Evolutionary conservation across 306 rosid genomes (phyloP).

Genomic region (Sicyos baderoa): DNA sequence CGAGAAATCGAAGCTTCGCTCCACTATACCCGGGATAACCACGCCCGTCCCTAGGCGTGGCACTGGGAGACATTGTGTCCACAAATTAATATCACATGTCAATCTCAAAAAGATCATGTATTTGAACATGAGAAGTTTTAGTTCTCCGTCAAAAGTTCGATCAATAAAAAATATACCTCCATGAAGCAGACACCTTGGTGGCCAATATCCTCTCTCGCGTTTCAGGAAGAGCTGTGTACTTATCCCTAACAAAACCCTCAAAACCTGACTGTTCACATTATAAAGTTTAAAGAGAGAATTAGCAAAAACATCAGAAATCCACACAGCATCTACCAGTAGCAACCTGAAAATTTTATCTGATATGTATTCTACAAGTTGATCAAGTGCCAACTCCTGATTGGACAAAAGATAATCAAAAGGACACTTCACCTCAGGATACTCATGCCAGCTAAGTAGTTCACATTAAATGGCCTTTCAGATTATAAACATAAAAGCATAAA

Average conservation of each 20-base stretch:
- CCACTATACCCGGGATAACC: too few species aligned
- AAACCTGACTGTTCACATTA: slow-evolving; percentile 76
- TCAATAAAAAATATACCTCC: slow-evolving; percentile 46
- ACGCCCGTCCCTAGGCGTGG: too few species aligned
- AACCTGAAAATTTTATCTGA: not conserved
- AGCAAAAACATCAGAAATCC: slow-evolving; percentile 18
- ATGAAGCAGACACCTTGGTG: slow-evolving; percentile 70
- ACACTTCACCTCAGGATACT: not conserved
- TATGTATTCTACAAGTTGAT: not conserved
- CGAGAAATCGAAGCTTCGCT: too few species aligned
- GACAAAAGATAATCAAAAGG: not conserved
- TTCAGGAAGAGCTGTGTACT: slow-evolving; percentile 82
- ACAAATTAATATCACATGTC: too few species aligned
- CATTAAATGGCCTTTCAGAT: not conserved
- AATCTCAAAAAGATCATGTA: too few species aligned
- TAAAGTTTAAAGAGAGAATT: slow-evolving; percentile 14
- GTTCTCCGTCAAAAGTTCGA: not conserved
- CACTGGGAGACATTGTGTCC: too few species aligned
- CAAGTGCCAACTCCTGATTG: not conserved
- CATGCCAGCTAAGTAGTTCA: not conserved
- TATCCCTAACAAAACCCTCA: slow-evolving; percentile 72
- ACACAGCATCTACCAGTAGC: not conserved
- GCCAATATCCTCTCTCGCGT: slow-evolving; percentile 85
- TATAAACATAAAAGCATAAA: not conserved
- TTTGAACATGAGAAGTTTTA: not conserved